A percentile compares a stretch with the other conserved stretches of the same genome.
These are phyloP conservation scores for Penicillium coffeae DNA, from an alignment of 495 filamentous ascomycete genomes.

Conservation along the genomic window DNA sequence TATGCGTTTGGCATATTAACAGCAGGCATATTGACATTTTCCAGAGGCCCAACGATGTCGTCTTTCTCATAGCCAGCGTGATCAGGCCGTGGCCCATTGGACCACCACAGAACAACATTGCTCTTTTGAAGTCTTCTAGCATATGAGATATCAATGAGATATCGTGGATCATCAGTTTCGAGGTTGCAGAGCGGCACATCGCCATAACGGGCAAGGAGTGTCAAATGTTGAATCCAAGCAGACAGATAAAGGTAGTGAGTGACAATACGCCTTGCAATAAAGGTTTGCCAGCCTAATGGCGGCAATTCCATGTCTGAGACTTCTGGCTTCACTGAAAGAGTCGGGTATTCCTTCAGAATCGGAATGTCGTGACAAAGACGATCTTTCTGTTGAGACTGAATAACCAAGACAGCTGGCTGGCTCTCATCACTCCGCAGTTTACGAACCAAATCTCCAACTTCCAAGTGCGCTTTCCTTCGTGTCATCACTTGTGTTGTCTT, in stretches of 20 bases:
- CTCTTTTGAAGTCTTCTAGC: conserved; percentile 85
- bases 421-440: conserved; percentile 82
- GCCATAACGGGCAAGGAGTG: conserved; percentile 82
- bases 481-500: conserved; percentile 83
- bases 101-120: conserved; percentile 99
- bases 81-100: conserved; percentile 75
- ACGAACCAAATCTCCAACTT: conserved; percentile 78
- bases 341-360: conserved; percentile 77
- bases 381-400: conserved; percentile 84
- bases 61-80: conserved; percentile 96
- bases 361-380: conserved; percentile 82
- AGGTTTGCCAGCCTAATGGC: conserved; percentile 88
- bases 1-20: conserved; percentile 92
- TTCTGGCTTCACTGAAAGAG: conserved; percentile 75
- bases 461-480: conserved; percentile 79
- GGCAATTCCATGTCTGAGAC: conserved; percentile 81
- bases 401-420: conserved; percentile 73
- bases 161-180: conserved; percentile 88
- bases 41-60: conserved; percentile 76
- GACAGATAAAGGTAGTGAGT: conserved; percentile 87
- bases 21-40: conserved; percentile 89
- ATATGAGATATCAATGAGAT: conserved; percentile 93
- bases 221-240: conserved; percentile 85
- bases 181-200: conserved; percentile 94
- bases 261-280: conserved; percentile 80